Percentiles rank a stretch among this genome's conserved stretches.
Conservation (phyloP, 106 monocot species). For the Chionographis japonica region DNA sequence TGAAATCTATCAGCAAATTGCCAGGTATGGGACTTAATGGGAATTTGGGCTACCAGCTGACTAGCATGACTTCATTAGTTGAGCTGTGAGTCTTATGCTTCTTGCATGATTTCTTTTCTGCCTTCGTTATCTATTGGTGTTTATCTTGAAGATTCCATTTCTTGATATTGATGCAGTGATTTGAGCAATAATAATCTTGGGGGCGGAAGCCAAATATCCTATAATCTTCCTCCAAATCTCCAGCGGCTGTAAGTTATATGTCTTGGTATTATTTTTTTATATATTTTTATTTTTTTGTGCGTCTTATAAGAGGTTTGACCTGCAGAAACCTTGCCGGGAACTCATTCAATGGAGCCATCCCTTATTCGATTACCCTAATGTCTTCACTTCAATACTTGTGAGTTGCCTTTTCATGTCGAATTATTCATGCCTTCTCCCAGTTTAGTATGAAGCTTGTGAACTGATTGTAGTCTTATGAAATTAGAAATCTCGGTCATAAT, state of each 20-base stretch:
- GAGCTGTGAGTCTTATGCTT: constrained; percentile 21
- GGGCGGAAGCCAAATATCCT: constrained; percentile 28
- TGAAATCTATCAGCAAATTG: constrained; percentile 14
- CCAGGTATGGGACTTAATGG: constrained; percentile 35
- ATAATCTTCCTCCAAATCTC: constrained; percentile 50
- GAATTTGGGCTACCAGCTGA: constrained; percentile 30
- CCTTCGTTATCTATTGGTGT: neutral
- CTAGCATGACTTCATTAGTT: constrained; percentile 15
- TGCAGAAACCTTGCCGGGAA: constrained; percentile 42
- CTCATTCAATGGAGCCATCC: constrained; percentile 22
- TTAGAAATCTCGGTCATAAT: constrained; percentile 31
- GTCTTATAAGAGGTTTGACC: neutral
- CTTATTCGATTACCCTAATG: constrained; percentile 43
- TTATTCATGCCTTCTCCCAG: neutral
- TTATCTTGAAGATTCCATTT: neutral
- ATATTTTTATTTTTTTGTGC: neutral
- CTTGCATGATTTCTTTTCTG: neutral
- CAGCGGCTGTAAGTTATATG: constrained; percentile 28
- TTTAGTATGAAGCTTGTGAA: neutral
- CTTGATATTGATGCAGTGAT: constrained; percentile 33
- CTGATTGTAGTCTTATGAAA: neutral
- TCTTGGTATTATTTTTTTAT: neutral
- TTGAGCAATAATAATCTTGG: constrained; percentile 60
- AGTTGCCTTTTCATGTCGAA: constrained; percentile 4
- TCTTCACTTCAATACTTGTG: constrained; percentile 28